These are phyloP conservation scores for Carex arenaria DNA, from an alignment of 202 grass and related monocot genomes.

Conservation along the genomic window DNA sequence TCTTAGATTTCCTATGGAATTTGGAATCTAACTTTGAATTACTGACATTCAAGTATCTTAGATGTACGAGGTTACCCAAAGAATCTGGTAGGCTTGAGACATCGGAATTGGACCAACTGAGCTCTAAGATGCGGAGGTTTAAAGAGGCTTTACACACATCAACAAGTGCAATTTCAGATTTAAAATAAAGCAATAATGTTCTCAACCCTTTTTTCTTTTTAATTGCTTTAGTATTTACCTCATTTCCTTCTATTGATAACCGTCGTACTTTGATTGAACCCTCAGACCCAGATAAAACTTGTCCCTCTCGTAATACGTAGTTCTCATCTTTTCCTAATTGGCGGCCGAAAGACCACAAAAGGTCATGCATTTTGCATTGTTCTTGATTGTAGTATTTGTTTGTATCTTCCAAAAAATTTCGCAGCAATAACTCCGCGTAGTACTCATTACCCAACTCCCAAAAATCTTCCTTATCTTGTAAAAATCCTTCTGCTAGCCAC, in stretches of 20 bases:
- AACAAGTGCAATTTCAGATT: background rate
- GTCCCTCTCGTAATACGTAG: background rate
- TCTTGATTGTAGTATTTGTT: accelerated
- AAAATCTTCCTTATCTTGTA: background rate
- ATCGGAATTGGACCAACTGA: background rate
- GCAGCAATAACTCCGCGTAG: constrained; percentile 17
- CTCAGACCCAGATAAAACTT: background rate
- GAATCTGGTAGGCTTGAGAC: background rate
- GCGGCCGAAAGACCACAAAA: constrained; percentile 34
- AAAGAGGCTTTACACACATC: background rate
- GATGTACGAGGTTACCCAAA: constrained; percentile 4
- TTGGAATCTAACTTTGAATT: constrained; percentile 10
- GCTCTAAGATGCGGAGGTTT: background rate
- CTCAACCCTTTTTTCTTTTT: constrained; percentile 17
- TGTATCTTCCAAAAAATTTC: constrained; percentile 25
- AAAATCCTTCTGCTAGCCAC: constrained; percentile 9
- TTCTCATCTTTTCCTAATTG: constrained; percentile 24
- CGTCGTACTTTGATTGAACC: background rate
- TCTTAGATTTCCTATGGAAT: constrained; percentile 15
- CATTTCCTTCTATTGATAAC: constrained; percentile 9
- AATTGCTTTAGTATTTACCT: background rate
- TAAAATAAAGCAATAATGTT: constrained; percentile 15
- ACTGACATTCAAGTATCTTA: constrained; percentile 26
- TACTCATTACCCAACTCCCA: background rate
- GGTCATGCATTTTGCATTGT: constrained; percentile 35